phyloP scores from a whole-genome alignment of 345 rosid genomes.

The Sisymbrium irio region DNA sequence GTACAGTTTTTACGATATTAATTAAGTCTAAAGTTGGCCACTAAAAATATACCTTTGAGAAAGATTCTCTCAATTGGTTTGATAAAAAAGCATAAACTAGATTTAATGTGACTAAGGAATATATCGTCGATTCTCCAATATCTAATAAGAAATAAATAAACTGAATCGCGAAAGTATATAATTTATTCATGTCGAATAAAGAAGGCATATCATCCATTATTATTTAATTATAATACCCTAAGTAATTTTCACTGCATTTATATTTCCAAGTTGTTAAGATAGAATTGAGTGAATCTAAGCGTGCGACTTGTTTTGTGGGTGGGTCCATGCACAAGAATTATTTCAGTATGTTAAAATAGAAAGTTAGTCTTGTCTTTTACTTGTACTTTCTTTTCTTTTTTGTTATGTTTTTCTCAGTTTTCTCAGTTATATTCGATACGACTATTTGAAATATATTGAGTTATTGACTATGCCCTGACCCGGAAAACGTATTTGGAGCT shows the following conservation, averaged over 20 bases:
- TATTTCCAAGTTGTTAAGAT: conserved; percentile 12
- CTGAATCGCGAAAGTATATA: not conserved
- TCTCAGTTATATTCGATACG: not conserved
- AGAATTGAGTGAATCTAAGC: conserved; percentile 5
- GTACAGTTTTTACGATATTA: not conserved
- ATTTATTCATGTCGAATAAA: conserved; percentile 23
- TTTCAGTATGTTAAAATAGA: not conserved
- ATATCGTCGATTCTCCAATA: conserved; percentile 15
- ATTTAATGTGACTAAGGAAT: conserved; percentile 10
- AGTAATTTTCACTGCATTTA: not conserved
- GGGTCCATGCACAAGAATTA: conserved; percentile 22
- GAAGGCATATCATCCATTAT: not conserved
- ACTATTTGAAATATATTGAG: not conserved
- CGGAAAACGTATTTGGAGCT: not conserved
- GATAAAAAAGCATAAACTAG: conserved; percentile 6
- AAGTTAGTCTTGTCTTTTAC: conserved; percentile 6
- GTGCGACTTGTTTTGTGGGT: conserved; percentile 17
- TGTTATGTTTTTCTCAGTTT: not conserved
- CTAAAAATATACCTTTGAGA: not conserved
- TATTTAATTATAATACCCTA: not conserved
- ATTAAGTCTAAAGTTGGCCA: conserved; percentile 13
- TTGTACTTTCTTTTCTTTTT: not conserved
- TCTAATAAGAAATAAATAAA: not conserved
- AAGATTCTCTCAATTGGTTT: conserved; percentile 8
- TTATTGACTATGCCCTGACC: not conserved